A percentile compares a stretch with the other conserved stretches of the same genome.
phyloP scores from a whole-genome alignment of 1,284 basidiomycete species.

The Apiotrichum sp. region DNA sequence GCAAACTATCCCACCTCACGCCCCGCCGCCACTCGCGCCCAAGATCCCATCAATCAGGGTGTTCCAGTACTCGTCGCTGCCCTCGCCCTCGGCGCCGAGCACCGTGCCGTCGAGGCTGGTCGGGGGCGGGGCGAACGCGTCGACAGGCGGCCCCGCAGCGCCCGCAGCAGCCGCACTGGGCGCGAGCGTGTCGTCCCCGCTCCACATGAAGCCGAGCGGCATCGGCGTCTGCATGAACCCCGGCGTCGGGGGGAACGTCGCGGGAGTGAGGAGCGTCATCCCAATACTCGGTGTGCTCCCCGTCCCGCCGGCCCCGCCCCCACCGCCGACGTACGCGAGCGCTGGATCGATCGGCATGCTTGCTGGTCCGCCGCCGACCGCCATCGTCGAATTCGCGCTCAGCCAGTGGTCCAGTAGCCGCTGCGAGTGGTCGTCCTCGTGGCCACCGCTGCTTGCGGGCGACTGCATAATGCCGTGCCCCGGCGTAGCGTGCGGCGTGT shows the following conservation, averaged over 20 bases:
- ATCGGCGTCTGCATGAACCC: not conserved
- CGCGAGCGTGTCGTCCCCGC: not conserved
- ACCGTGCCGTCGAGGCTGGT: slow-evolving; percentile 14
- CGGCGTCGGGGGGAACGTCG: not conserved
- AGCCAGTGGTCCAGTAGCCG: slow-evolving; percentile 46
- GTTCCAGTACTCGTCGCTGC: slow-evolving; percentile 47
- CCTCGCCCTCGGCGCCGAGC: slow-evolving; percentile 7
- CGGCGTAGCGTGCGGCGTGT: not conserved
- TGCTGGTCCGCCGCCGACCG: slow-evolving; percentile 22
- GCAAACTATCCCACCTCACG: no score
- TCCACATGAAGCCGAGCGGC: slow-evolving; percentile 4
- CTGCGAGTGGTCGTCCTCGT: slow-evolving; percentile 46
- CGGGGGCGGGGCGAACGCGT: slow-evolving; percentile 1
- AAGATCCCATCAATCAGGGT: slow-evolving; percentile 40
- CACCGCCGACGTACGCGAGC: not conserved
- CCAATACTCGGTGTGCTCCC: not conserved
- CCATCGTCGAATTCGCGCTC: slow-evolving; percentile 37
- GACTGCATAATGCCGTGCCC: slow-evolving; percentile 11
- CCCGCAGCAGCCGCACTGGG: not conserved
- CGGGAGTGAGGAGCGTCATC: not conserved
- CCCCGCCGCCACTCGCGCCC: slow-evolving; percentile 5
- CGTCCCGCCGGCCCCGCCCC: no score
- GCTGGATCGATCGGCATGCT: slow-evolving; percentile 5
- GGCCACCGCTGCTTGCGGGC: slow-evolving; percentile 18
- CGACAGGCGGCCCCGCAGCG: not conserved